Conservation (phyloP, 257 asterid genomes). For the Primulina tabacum region DNA sequence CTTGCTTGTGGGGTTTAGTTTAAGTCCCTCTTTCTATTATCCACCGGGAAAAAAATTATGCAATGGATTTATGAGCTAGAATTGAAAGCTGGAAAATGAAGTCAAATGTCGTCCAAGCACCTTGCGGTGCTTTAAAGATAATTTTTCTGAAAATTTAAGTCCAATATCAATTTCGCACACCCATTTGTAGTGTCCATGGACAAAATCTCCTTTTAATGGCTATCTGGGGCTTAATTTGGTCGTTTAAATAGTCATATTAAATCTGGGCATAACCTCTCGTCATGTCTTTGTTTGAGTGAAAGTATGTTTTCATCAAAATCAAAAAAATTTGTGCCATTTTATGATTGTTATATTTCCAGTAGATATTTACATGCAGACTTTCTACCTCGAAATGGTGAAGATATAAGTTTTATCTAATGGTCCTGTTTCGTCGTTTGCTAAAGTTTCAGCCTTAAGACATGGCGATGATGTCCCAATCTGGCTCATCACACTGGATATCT, state of each 20-base stretch:
- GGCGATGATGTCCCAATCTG: slow-evolving; percentile 71
- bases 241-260: not conserved
- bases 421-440: slow-evolving; percentile 5
- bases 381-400: slow-evolving; percentile 1
- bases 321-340: not conserved
- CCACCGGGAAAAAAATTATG: not conserved
- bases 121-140: slow-evolving; percentile 1
- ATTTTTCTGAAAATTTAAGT: not conserved
- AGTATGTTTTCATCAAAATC: not conserved
- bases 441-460: slow-evolving; percentile 47
- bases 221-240: not conserved
- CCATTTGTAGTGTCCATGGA: not conserved
- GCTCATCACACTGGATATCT: slow-evolving; percentile 48
- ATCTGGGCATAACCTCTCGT: not conserved
- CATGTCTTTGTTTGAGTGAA: not conserved
- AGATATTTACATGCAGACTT: not conserved
- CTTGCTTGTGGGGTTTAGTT: not conserved
- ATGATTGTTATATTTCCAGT: slow-evolving; percentile 2
- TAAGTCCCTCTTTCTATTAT: not conserved
- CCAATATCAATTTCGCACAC: not conserved
- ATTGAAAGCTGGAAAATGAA: not conserved
- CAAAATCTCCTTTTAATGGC: not conserved
- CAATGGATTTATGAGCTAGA: not conserved
- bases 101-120: not conserved
- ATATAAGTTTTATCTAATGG: not conserved